Base-by-base conservation (phyloP, 2,329 filamentous ascomycete genomes). In the Colletotrichum paranaense region DNA sequence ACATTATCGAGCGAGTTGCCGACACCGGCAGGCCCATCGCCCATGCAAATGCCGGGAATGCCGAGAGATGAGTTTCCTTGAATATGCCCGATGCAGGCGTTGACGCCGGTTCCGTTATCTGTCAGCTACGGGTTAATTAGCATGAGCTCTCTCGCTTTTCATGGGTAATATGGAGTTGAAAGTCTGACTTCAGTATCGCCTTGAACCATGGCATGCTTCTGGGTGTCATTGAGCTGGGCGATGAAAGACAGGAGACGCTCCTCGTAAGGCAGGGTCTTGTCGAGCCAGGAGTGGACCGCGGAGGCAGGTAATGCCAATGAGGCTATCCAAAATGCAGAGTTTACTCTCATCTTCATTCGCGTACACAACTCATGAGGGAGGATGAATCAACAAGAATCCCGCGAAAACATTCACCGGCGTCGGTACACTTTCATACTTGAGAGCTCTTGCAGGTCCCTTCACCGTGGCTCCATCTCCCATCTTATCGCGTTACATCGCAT, bases 1-100 rank as follows among this genome's bases (percentile, higher is more conserved):
- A 62, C 66, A 30, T 68, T 62, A 46, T 68, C 35, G 1, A 62
- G 24, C 7, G 66, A 68, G 30, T 68, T 68, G 42, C 66, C 57
- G 46, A 68, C 66, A 12, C 66, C 66, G 24, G 57, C 66, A 2
- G 57, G 66, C n/a, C 66, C 66, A 14, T 68, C 66, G 11, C 66
- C 66, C 66, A 68, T 62, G 46, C 66, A 68, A 30, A 68, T 49
- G 16, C 26, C 30, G 1, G 57, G 46, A 32, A 68, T 68, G 16
- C 66, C 66, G 16, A 62, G 66, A 12, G 12, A 32, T 55, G 66
- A 12, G 12, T 49, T 62, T 24, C 57, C 66, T 5, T 22, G 12
- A 11, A 68, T 55, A 24, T 68, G 66, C 6, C 66, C 66, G 30
- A 68, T 68, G 7, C 66, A 68, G 22, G 66, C 66, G 56, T 68